A percentile compares a stretch with the other conserved stretches of the same genome.
These are phyloP conservation scores for Letharia columbiana DNA, from an alignment of 495 filamentous ascomycete genomes.

Conservation along the genomic window DNA sequence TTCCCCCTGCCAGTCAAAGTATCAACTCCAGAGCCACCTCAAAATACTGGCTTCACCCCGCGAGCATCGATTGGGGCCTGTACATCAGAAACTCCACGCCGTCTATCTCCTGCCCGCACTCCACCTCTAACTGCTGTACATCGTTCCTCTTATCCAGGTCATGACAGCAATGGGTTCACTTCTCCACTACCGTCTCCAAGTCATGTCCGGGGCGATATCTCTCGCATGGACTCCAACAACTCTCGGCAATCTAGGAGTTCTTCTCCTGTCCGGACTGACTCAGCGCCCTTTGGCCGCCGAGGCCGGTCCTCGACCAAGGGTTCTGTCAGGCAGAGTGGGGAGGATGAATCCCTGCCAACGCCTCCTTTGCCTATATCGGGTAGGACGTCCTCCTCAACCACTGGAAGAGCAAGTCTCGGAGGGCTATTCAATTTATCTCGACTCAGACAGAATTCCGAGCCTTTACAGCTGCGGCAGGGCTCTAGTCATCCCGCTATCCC, in stretches of 20 bases:
- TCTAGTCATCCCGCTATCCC: constrained; percentile 45
- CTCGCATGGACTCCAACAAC: constrained; percentile 52
- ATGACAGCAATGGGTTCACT: constrained; percentile 34
- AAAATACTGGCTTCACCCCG: constrained; percentile 21
- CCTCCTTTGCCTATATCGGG: constrained; percentile 51
- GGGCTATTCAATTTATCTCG: constrained; percentile 72
- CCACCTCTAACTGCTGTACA: constrained; percentile 30
- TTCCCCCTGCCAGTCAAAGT: constrained; percentile 76
- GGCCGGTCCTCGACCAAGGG: constrained; percentile 86
- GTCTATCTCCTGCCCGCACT: constrained; percentile 20
- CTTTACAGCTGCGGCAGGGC: constrained; percentile 51
- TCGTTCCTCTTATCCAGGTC: constrained; percentile 28
- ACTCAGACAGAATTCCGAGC: constrained; percentile 69
- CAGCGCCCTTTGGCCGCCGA: constrained; percentile 46
- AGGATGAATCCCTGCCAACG: constrained; percentile 48
- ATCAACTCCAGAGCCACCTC: constrained; percentile 24
- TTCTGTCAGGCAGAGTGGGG: constrained; percentile 52
- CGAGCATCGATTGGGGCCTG: constrained; percentile 16
- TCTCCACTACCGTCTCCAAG: constrained; percentile 51
- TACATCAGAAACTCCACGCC: constrained; percentile 19
- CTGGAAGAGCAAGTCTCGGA: constrained; percentile 80
- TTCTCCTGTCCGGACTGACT: constrained; percentile 51
- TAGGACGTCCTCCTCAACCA: constrained; percentile 72
- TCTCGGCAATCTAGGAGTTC: not conserved
- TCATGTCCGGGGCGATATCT: constrained; percentile 30